These are phyloP conservation scores for Theobroma cacao DNA, from an alignment of 345 rosid genomes.

Conservation along the genomic window DNA sequence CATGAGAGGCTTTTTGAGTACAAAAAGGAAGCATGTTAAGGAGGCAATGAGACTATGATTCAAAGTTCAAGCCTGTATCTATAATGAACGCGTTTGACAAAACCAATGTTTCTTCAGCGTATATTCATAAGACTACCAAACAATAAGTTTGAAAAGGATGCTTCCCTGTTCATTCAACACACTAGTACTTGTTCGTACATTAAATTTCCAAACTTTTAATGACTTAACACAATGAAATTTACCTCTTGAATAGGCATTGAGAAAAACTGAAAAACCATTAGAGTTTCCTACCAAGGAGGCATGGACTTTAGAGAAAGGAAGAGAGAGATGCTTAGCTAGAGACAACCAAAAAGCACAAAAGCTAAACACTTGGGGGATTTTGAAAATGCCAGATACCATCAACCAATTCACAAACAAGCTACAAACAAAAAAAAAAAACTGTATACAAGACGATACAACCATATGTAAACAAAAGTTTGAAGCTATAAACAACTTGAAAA, in stretches of 20 bases:
- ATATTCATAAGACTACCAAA: constrained; percentile 8
- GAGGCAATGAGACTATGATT: constrained; percentile 1
- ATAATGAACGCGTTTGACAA: constrained; percentile 13
- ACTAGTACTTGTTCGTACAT: background rate
- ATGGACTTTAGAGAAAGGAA: background rate
- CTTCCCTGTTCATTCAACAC: constrained; percentile 12
- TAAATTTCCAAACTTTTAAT: background rate
- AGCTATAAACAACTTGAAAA: constrained; percentile 1
- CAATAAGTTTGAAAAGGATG: background rate
- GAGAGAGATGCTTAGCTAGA: constrained; percentile 7
- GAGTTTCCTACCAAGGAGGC: background rate
- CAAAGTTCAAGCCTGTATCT: constrained; percentile 10
- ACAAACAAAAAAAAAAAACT: background rate
- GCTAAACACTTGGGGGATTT: background rate
- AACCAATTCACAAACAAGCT: constrained; percentile 20
- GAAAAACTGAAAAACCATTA: constrained; percentile 1
- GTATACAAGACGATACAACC: constrained; percentile 5
- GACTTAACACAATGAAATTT: background rate
- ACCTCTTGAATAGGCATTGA: constrained; percentile 2
- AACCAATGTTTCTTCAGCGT: constrained; percentile 13
- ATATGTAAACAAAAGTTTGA: background rate
- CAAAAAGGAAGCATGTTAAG: background rate
- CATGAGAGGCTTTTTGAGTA: background rate
- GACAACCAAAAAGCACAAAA: constrained; percentile 3
- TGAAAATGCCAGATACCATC: constrained; percentile 12